Conservation (phyloP, 208 protist species). For the Trichomonas tenax region DNA sequence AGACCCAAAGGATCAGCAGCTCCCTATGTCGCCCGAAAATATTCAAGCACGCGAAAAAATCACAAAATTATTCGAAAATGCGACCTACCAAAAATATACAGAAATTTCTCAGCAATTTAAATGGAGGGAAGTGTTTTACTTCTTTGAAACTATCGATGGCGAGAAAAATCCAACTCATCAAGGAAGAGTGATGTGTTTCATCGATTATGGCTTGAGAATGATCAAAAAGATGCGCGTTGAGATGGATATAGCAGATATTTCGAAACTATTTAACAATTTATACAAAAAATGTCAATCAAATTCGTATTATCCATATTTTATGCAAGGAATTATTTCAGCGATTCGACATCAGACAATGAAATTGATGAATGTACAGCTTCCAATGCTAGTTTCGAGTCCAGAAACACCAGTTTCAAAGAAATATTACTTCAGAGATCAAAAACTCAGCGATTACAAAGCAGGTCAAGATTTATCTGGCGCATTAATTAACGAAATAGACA, state of each 20-base stretch:
- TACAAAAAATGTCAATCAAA: neutral
- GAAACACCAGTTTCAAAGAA: neutral
- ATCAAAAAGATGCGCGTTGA: neutral
- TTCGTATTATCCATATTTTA: neutral
- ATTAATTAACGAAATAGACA: neutral
- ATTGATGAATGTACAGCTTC: neutral
- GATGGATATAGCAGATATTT: neutral
- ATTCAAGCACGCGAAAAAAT: neutral
- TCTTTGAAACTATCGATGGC: neutral
- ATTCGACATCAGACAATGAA: neutral
- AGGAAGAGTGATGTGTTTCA: neutral
- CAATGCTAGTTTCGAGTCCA: neutral
- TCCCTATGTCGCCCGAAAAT: neutral
- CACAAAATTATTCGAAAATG: neutral
- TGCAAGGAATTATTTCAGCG: neutral
- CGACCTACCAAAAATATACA: neutral
- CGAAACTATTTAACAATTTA: neutral
- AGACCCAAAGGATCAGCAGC: neutral
- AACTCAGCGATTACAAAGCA: neutral
- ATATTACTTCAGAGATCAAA: neutral
- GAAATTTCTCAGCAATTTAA: neutral
- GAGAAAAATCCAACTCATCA: neutral
- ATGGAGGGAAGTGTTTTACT: neutral
- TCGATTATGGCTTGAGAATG: neutral
- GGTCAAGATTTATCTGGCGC: too few relatives aligned